Evolutionary conservation across 139 green algal species (phyloP), one percentile per base, ranked within the genome.

Genomic region (Closterium sp.): DNA sequence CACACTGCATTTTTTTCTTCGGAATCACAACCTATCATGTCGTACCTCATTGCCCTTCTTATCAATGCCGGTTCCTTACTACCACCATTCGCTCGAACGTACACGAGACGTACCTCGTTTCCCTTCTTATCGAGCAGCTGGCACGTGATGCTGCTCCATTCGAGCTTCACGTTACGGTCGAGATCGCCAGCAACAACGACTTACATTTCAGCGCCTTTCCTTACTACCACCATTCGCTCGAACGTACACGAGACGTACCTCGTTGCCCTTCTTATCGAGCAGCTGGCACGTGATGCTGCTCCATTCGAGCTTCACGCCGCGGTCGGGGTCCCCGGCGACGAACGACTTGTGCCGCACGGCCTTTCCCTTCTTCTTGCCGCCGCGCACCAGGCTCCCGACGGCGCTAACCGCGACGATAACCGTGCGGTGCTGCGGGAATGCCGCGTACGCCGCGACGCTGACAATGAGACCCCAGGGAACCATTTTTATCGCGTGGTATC

Each of bases 31-130:
- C n/a, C 88, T 43, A 9, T 89, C 86, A n/a, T 30, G 93, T 0
- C 95, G 7, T 4, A 33, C 43, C 8, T 95, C 16, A 32, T 94
- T 89, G 36, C 94, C 94, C 30, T 85, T 90, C 76, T 91, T 94
- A n/a, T n/a, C n/a, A n/a, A n/a, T n/a, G n/a, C n/a, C n/a, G n/a
- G n/a, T n/a, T n/a, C n/a, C n/a, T n/a, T n/a, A n/a, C n/a, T n/a
- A n/a, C n/a, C n/a, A n/a, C n/a, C 2, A 3, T 84, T 28, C 2
- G 3, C 10, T n/a, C 2, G 3, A 16, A 7, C 2, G 1, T 33
- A 33, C 2, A 31, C 30, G 2, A 8, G 33, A 32, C n/a, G 64
- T 38, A 92, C 89, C 89, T 92, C 90, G 16, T 84, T 30, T 38
- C 86, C 33, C 36, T 92, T 84, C 90, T 91, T 93, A 43, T 93